Conservation (phyloP, 2,329 filamentous ascomycete genomes). For the Alternaria hordeiaustralica region DNA sequence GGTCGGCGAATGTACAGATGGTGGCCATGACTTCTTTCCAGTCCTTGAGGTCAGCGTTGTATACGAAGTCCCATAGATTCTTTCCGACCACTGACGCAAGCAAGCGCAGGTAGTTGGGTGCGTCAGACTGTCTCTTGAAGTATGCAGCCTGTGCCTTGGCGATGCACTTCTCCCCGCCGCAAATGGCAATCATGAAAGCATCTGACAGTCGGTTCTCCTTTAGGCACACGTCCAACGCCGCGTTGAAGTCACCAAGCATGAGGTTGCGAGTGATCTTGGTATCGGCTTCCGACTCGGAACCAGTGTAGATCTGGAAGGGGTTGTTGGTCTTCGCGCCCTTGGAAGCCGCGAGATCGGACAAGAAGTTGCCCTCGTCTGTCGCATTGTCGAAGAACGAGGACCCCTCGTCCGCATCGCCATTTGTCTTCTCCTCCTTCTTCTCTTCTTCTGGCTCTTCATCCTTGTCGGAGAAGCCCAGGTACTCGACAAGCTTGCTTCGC, state of each 20-base stretch:
- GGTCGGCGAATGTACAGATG: constrained; percentile 92
- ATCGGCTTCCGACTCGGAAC: constrained; percentile 83
- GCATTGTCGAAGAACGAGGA: constrained; percentile 83
- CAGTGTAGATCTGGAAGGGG: constrained; percentile 87
- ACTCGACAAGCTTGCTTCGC: constrained; percentile 84
- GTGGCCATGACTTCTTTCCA: constrained; percentile 99
- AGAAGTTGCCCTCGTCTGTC: constrained; percentile 77
- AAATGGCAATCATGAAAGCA: constrained; percentile 97
- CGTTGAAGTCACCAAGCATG: constrained; percentile 88
- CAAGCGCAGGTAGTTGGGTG: constrained; percentile 90
- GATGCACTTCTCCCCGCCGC: constrained; percentile 88
- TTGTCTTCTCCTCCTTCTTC: constrained; percentile 50
- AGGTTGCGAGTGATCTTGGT: constrained; percentile 85
- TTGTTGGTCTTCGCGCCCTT: constrained; percentile 94
- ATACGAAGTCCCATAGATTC: constrained; percentile 97
- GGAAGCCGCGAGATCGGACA: constrained; percentile 82
- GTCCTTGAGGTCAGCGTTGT: constrained; percentile 89
- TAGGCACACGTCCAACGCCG: constrained; percentile 86
- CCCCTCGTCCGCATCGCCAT: constrained; percentile 53
- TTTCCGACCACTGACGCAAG: constrained; percentile 92
- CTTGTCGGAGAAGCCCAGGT: constrained; percentile 80
- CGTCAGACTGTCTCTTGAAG: constrained; percentile 78
- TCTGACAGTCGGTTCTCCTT: constrained; percentile 91
- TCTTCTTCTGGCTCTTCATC: constrained; percentile 47
- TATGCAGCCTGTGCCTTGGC: constrained; percentile 94